Conservation (phyloP, 2,329 filamentous ascomycete genomes). For the Botrytis cinerea region DNA sequence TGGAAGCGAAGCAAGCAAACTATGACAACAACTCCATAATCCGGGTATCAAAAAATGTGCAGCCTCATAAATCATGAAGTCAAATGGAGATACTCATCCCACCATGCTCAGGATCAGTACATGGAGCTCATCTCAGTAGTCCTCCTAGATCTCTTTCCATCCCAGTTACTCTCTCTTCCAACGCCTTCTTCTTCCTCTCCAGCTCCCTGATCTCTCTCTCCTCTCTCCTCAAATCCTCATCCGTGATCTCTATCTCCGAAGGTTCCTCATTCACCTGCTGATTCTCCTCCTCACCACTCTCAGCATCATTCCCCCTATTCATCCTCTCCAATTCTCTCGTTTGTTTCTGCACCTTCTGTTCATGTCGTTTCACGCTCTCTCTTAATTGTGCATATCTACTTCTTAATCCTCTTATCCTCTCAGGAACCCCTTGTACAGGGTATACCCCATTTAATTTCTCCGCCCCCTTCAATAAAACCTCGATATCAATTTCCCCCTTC, state of each 20-base stretch:
- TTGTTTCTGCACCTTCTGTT: conserved; percentile 77
- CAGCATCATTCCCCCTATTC: conserved; percentile 63
- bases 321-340: conserved; percentile 70
- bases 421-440: conserved; percentile 74
- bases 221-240: conserved; percentile 68
- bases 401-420: conserved; percentile 73
- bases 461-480: conserved; percentile 79
- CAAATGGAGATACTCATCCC: conserved; percentile 11
- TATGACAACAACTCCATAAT: conserved; percentile 10
- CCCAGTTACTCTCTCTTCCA: conserved; percentile 65
- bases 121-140: conserved; percentile 42
- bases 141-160: conserved; percentile 71
- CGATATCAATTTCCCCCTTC: conserved; percentile 79
- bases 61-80: conserved; percentile 14
- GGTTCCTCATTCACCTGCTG: conserved; percentile 47
- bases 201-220: conserved; percentile 67
- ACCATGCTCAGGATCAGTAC: neutral
- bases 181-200: conserved; percentile 60
- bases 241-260: conserved; percentile 55
- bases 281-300: conserved; percentile 56
- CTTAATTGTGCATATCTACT: conserved; percentile 69
- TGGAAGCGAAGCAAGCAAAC: neutral
- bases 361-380: conserved; percentile 77
- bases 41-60: conserved; percentile 21
- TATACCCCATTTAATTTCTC: conserved; percentile 91